These are phyloP conservation scores for Mallotus repandus DNA, from an alignment of 441 rosid species.

Conservation along the genomic window DNA sequence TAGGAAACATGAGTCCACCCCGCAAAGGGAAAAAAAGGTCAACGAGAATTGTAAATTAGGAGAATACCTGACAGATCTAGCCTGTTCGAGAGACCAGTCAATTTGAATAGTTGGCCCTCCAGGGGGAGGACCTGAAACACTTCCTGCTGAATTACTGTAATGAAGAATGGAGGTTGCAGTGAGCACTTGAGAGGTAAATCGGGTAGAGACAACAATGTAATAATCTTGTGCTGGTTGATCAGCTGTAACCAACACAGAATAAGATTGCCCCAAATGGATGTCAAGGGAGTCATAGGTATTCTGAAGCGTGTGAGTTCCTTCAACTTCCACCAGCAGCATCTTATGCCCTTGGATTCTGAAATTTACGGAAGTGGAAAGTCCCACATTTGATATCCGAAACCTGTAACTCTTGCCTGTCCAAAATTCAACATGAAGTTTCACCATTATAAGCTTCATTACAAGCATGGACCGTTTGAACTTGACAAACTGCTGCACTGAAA, in stretches of 20 bases:
- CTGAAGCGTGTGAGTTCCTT: constrained; percentile 79
- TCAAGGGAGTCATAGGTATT: constrained; percentile 61
- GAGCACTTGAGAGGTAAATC: constrained; percentile 61
- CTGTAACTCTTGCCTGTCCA: constrained; percentile 68
- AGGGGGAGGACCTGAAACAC: constrained; percentile 64
- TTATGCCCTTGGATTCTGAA: constrained; percentile 78
- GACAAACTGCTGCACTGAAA: not conserved
- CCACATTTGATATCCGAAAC: constrained; percentile 74
- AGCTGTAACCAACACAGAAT: constrained; percentile 66
- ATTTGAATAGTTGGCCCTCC: constrained; percentile 50
- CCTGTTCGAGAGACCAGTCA: constrained; percentile 79
- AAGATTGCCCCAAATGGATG: constrained; percentile 77
- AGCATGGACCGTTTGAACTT: not conserved
- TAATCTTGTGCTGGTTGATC: constrained; percentile 62
- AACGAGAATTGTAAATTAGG: not conserved
- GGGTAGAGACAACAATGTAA: constrained; percentile 55
- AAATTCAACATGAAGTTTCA: not conserved
- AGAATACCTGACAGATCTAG: constrained; percentile 60
- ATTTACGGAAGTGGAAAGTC: constrained; percentile 55
- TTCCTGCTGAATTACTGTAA: constrained; percentile 54
- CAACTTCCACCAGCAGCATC: constrained; percentile 72
- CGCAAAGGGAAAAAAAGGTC: no score
- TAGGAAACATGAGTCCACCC: no score
- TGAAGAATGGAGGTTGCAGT: constrained; percentile 57
- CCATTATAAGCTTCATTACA: not conserved